phyloP scores from a whole-genome alignment of 2,329 filamentous ascomycete genomes.

The Claviceps digitariae region DNA sequence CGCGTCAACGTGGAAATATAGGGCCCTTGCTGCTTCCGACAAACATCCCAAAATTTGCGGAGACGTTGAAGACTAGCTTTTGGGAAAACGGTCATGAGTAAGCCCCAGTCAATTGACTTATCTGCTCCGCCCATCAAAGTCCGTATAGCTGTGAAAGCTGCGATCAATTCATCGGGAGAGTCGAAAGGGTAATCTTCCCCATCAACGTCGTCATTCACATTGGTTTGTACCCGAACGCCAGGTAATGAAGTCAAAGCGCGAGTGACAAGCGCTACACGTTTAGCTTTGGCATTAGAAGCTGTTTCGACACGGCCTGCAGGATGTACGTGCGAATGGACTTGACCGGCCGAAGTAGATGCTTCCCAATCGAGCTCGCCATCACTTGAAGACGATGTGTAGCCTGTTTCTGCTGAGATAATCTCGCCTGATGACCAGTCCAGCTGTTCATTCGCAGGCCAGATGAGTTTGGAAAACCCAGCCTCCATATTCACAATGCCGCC shows the following conservation, averaged over 20 bases:
- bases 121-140: conserved; percentile 47
- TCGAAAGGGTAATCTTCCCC: conserved; percentile 5
- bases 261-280: conserved; percentile 17
- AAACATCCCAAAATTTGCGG: conserved; percentile 39
- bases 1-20: conserved; percentile 40
- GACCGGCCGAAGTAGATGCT: background rate
- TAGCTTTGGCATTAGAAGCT: conserved; percentile 7
- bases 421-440: conserved; percentile 8
- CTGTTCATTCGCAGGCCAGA: conserved; percentile 16
- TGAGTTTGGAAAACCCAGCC: background rate
- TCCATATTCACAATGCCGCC: conserved; percentile 5
- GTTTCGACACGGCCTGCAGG: background rate
- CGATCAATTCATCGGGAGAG: conserved; percentile 27
- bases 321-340: background rate
- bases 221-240: background rate
- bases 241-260: conserved; percentile 17
- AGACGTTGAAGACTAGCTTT: conserved; percentile 36
- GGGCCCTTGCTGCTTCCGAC: conserved; percentile 35
- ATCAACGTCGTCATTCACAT: background rate
- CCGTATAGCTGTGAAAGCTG: conserved; percentile 44
- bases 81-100: conserved; percentile 43
- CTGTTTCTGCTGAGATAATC: background rate
- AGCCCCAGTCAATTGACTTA: conserved; percentile 45
- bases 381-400: conserved; percentile 5
- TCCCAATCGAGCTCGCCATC: conserved; percentile 7